A percentile compares a stretch with the other conserved stretches of the same genome.
Conservation (phyloP, 495 filamentous ascomycete genomes). For the Trichoderma orchidacearum region DNA sequence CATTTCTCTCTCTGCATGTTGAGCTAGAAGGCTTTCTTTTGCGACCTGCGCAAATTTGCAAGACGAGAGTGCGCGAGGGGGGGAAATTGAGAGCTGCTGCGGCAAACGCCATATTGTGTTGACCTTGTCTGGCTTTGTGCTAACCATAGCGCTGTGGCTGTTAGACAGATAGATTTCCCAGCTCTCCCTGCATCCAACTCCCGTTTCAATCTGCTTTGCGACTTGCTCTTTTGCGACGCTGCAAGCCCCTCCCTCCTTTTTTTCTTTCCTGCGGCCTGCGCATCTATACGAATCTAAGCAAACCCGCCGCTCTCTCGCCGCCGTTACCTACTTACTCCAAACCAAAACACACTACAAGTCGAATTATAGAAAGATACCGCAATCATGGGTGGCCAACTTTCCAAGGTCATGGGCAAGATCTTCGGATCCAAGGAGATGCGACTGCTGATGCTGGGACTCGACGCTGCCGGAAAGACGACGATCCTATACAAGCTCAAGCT, state of each 20-base stretch:
- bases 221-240: neutral
- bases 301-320: slow-evolving; percentile 1
- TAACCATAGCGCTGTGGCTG: too few species aligned
- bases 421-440: slow-evolving; percentile 99
- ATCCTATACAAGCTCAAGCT: slow-evolving; percentile 99
- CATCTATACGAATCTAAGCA: too few species aligned
- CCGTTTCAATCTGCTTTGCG: neutral
- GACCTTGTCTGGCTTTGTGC: neutral
- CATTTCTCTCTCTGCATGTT: too few species aligned
- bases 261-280: neutral
- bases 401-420: slow-evolving; percentile 90
- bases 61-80: too few species aligned
- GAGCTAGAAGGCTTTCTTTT: too few species aligned
- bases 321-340: slow-evolving; percentile 2
- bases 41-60: too few species aligned
- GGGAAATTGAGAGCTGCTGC: too few species aligned
- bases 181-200: neutral
- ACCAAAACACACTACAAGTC: neutral
- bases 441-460: slow-evolving; percentile 91
- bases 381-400: slow-evolving; percentile 66
- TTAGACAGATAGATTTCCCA: neutral
- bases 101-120: too few species aligned
- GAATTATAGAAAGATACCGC: slow-evolving; percentile 3
- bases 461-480: slow-evolving; percentile 97
- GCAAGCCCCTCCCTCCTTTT: neutral